phyloP scores from a whole-genome alignment of 345 rosid species.

The Citrus glauca region DNA sequence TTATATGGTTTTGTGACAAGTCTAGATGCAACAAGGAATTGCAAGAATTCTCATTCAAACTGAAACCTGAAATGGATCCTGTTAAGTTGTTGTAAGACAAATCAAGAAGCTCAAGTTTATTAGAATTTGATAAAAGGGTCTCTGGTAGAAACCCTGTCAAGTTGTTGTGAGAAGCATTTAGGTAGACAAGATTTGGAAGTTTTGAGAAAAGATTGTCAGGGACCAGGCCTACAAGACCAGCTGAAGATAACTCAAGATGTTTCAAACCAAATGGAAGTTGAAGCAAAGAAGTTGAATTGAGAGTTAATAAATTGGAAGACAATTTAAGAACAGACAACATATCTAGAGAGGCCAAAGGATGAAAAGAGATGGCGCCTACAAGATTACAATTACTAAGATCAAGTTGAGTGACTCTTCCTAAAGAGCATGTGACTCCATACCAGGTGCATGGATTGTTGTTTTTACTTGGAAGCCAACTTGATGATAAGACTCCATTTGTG shows the following conservation, averaged over 20 bases:
- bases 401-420: conserved; percentile 60
- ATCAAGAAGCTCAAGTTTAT: conserved; percentile 69
- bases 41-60: conserved; percentile 48
- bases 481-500: conserved; percentile 58
- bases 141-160: conserved; percentile 63
- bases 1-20: conserved; percentile 58
- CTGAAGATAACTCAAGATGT: conserved; percentile 59
- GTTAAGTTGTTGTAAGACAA: conserved; percentile 82
- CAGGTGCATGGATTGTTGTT: conserved; percentile 50
- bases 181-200: conserved; percentile 49
- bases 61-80: conserved; percentile 68
- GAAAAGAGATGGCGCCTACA: conserved; percentile 51
- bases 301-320: conserved; percentile 48
- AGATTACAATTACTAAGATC: conserved; percentile 61
- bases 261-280: conserved; percentile 64
- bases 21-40: conserved; percentile 59
- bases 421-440: conserved; percentile 73
- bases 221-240: conserved; percentile 59
- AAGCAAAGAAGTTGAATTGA: conserved; percentile 70
- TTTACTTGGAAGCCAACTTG: conserved; percentile 50
- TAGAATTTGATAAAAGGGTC: conserved; percentile 42
- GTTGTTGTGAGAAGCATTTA: conserved; percentile 61
- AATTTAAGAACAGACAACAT: conserved; percentile 58
- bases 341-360: conserved; percentile 54
- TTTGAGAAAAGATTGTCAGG: conserved; percentile 60